These are phyloP conservation scores for Eucalyptus microcorys DNA, from an alignment of 345 rosid genomes.

Conservation along the genomic window DNA sequence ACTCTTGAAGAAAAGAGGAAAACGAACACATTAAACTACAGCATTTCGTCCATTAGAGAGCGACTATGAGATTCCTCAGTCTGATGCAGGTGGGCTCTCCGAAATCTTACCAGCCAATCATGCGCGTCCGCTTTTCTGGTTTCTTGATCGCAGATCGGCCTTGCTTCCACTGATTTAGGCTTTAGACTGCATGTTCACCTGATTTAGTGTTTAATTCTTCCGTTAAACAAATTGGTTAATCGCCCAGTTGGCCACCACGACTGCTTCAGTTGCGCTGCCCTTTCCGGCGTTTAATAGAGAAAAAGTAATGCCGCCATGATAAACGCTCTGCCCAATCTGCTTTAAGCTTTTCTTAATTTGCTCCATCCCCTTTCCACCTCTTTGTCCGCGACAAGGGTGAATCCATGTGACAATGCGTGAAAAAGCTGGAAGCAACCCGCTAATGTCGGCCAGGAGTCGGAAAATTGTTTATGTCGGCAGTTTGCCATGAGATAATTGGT, in stretches of 20 bases:
- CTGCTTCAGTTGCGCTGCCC: not conserved
- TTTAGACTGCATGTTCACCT: not conserved
- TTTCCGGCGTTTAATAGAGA: not conserved
- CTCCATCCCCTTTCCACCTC: not conserved
- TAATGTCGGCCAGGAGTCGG: not conserved
- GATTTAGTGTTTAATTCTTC: not conserved
- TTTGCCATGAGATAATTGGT: not conserved
- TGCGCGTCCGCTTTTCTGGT: not conserved
- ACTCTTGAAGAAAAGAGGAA: constrained; percentile 29
- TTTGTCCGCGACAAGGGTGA: not conserved
- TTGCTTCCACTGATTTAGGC: not conserved
- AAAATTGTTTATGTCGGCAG: not conserved
- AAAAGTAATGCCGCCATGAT: not conserved
- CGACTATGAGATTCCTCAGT: constrained; percentile 19
- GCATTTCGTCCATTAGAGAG: constrained; percentile 5
- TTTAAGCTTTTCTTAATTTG: not conserved
- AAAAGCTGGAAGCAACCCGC: not conserved
- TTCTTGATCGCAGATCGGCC: not conserved
- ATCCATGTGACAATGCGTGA: not conserved
- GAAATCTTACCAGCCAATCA: constrained; percentile 46
- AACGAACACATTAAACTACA: not conserved
- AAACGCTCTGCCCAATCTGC: not conserved
- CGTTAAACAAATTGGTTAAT: not conserved
- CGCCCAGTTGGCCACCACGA: not conserved
- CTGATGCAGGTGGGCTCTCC: constrained; percentile 40